Percentiles rank a stretch among this genome's conserved stretches.
These are phyloP conservation scores for Scleroderma bovista DNA, from an alignment of 768 basidiomycete genomes.

Conservation along the genomic window DNA sequence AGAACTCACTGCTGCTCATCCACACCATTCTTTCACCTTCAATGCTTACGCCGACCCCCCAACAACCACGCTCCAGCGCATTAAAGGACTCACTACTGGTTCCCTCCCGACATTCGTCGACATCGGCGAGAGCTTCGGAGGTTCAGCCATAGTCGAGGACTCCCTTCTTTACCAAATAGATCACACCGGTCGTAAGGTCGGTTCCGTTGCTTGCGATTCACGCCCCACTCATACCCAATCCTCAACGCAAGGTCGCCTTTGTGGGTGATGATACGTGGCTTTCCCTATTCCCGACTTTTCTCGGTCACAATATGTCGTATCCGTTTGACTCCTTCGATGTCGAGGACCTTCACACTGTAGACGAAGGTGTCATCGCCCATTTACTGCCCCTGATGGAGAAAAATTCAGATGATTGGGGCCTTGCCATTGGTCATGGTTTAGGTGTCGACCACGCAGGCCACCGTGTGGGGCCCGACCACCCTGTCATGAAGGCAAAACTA, in stretches of 20 bases:
- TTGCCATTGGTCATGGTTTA: conserved; percentile 88
- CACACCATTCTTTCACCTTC: conserved; percentile 77
- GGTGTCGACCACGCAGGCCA: conserved; percentile 98
- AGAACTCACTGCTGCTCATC: conserved; percentile 57
- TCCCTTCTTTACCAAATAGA: conserved; percentile 74
- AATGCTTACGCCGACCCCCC: conserved; percentile 92
- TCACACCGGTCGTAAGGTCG: conserved; percentile 54
- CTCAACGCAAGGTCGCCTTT: conserved; percentile 60
- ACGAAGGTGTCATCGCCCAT: conserved; percentile 81
- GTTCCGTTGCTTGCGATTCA: background rate
- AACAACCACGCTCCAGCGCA: conserved; percentile 88
- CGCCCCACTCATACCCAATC: conserved; percentile 3
- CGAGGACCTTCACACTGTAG: conserved; percentile 94
- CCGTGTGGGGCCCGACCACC: conserved; percentile 84
- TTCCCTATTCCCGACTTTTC: conserved; percentile 74
- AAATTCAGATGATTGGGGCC: conserved; percentile 60
- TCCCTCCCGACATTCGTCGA: conserved; percentile 95
- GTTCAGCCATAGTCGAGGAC: conserved; percentile 81
- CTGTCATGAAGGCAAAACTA: conserved; percentile 80
- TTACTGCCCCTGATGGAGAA: conserved; percentile 73
- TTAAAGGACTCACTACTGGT: conserved; percentile 93
- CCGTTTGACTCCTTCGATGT: conserved; percentile 98
- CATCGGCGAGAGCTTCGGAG: conserved; percentile 89
- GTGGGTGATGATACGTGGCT: conserved; percentile 99
- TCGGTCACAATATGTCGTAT: conserved; percentile 66